Evolutionary conservation across 176 grass and related monocot genomes (phyloP).

Genomic region (Aegilops longissima): DNA sequence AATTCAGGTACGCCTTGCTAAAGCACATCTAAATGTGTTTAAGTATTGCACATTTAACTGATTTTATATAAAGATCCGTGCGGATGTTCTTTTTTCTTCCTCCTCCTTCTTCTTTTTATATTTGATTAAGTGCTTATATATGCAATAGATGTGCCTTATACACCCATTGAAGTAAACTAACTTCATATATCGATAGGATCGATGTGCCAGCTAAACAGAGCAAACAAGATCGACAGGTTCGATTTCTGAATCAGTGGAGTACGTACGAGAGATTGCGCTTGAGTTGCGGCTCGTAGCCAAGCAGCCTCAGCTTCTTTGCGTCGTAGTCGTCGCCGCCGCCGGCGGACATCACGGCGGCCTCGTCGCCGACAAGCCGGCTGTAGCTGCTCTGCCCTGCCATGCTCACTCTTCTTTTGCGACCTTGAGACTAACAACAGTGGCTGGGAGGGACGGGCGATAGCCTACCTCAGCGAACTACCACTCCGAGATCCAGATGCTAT

Average conservation of each 20-base stretch:
- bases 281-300: slow-evolving; percentile 84
- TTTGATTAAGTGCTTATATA: no score
- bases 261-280: slow-evolving; percentile 77
- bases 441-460: neutral
- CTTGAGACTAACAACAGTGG: neutral
- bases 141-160: no score
- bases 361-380: slow-evolving; percentile 36
- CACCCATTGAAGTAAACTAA: no score
- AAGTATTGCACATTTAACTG: no score
- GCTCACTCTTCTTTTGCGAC: neutral
- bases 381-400: slow-evolving; percentile 34
- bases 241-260: neutral
- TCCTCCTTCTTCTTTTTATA: no score
- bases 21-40: no score
- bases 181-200: no score
- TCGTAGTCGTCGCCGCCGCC: neutral
- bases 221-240: no score
- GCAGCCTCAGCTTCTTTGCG: slow-evolving; percentile 40
- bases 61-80: no score
- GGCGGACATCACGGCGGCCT: neutral
- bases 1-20: no score
- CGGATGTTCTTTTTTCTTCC: no score
- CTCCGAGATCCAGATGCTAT: neutral
- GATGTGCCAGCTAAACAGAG: neutral
- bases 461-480: neutral